Conservation (phyloP, 2,329 filamentous ascomycete species). For the Fusarium euwallaceae region DNA sequence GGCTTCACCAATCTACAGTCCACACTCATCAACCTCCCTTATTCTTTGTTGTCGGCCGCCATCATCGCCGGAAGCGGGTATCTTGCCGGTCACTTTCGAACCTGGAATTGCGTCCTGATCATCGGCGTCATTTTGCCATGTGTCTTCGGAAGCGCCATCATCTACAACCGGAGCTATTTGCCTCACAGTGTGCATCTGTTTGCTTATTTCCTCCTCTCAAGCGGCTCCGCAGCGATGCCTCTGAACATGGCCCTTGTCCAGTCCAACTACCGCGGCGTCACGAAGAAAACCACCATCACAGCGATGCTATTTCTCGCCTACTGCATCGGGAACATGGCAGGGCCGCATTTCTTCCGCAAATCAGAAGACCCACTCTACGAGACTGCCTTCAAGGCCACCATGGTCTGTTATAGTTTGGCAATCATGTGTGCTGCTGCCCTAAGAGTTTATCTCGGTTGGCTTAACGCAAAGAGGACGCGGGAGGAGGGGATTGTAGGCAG, state of each 20-base stretch:
- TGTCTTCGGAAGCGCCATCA: slow-evolving; percentile 65
- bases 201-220: slow-evolving; percentile 69
- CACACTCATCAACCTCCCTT: slow-evolving; percentile 70
- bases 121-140: slow-evolving; percentile 63
- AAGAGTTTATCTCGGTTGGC: slow-evolving; percentile 61
- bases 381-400: slow-evolving; percentile 67
- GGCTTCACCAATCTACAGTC: slow-evolving; percentile 68
- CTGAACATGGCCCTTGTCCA: slow-evolving; percentile 68
- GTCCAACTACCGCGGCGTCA: slow-evolving; percentile 68
- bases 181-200: slow-evolving; percentile 63
- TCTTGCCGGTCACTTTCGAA: slow-evolving; percentile 64
- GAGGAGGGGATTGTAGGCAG: slow-evolving; percentile 62
- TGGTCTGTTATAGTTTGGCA: slow-evolving; percentile 67
- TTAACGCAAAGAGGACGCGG: slow-evolving; percentile 58
- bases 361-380: slow-evolving; percentile 64
- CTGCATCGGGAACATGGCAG: slow-evolving; percentile 68
- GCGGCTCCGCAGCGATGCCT: slow-evolving; percentile 67
- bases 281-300: slow-evolving; percentile 72
- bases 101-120: slow-evolving; percentile 65
- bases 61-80: slow-evolving; percentile 64
- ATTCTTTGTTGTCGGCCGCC: slow-evolving; percentile 64
- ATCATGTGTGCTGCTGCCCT: slow-evolving; percentile 59
- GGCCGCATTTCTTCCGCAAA: slow-evolving; percentile 67
- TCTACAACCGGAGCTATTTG: slow-evolving; percentile 60
- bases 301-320: slow-evolving; percentile 68